Evolutionary conservation across 805 yeast genomes (phyloP).

Genomic region (Wickerhamomyces rabaulensis): DNA sequence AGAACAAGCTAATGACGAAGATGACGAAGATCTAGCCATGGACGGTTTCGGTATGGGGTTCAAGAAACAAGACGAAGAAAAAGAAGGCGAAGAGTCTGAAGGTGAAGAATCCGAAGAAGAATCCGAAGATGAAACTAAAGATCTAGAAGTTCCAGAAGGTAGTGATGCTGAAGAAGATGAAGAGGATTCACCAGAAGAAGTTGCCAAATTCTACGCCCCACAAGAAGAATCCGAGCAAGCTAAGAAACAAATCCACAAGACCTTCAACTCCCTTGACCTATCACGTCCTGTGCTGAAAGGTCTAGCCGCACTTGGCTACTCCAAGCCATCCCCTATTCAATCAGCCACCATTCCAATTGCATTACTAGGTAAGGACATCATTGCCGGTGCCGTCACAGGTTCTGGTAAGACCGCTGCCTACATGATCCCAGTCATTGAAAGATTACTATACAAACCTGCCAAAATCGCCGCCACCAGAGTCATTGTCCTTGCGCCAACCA

Average conservation of each 20-base stretch:
- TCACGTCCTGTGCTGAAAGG: constrained; percentile 91
- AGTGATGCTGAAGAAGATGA: constrained; percentile 34
- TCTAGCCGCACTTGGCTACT: constrained; percentile 71
- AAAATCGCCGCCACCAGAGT: constrained; percentile 87
- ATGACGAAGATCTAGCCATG: constrained; percentile 38
- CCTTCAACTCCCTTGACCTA: constrained; percentile 72
- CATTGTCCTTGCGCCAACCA: constrained; percentile 87
- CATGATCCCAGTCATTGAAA: constrained; percentile 91
- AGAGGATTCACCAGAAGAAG: constrained; percentile 75
- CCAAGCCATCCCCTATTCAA: constrained; percentile 92
- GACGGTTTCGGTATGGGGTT: constrained; percentile 40
- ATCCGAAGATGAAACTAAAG: constrained; percentile 28
- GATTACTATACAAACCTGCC: constrained; percentile 83
- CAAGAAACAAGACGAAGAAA: constrained; percentile 27
- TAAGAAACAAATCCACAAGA: constrained; percentile 46
- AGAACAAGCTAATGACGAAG: constrained; percentile 30
- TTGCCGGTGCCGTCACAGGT: constrained; percentile 99
- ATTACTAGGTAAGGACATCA: constrained; percentile 88
- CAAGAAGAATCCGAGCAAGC: constrained; percentile 48
- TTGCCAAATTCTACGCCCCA: constrained; percentile 70
- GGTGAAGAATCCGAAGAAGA: constrained; percentile 32
- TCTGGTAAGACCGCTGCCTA: constrained; percentile 99
- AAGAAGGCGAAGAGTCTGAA: constrained; percentile 21
- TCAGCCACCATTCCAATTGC: constrained; percentile 92
- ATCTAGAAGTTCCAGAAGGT: constrained; percentile 20